phyloP scores from a whole-genome alignment of 805 yeast genomes.

The Isabelozyma gotoi region DNA sequence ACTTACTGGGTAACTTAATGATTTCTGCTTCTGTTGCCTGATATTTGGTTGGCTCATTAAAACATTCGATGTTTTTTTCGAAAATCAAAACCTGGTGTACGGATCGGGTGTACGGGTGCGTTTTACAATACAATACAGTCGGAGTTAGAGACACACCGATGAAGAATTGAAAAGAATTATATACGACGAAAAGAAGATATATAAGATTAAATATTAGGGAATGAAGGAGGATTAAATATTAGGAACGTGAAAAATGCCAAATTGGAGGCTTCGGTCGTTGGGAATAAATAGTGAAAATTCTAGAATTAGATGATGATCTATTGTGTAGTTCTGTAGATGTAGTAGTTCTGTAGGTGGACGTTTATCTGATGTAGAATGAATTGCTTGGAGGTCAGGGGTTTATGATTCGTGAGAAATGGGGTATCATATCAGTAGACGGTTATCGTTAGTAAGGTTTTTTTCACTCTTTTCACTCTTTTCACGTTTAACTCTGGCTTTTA shows the following conservation, averaged over 20 bases:
- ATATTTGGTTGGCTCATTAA: background rate
- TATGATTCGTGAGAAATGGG: background rate
- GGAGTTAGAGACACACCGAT: background rate
- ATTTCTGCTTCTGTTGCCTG: background rate
- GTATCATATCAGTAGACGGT: background rate
- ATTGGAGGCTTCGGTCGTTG: no score
- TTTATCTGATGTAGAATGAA: no score
- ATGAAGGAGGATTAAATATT: no score
- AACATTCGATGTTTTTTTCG: background rate
- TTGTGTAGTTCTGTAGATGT: no score
- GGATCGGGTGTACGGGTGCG: background rate
- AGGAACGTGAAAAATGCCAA: no score
- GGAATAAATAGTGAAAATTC: no score
- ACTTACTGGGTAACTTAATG: no score
- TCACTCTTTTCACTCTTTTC: conserved; percentile 14
- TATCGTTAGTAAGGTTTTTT: background rate
- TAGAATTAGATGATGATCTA: no score
- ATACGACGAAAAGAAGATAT: background rate
- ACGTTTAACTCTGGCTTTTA: conserved; percentile 41
- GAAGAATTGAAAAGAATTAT: background rate
- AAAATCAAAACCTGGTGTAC: background rate
- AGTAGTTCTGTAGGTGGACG: background rate
- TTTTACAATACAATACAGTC: no score
- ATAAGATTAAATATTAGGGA: background rate
- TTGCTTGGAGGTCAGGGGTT: no score